Percentiles rank a stretch among this genome's conserved stretches.
phyloP scores from a whole-genome alignment of 2,329 filamentous ascomycete genomes.

The Aspergillus alliaceus region DNA sequence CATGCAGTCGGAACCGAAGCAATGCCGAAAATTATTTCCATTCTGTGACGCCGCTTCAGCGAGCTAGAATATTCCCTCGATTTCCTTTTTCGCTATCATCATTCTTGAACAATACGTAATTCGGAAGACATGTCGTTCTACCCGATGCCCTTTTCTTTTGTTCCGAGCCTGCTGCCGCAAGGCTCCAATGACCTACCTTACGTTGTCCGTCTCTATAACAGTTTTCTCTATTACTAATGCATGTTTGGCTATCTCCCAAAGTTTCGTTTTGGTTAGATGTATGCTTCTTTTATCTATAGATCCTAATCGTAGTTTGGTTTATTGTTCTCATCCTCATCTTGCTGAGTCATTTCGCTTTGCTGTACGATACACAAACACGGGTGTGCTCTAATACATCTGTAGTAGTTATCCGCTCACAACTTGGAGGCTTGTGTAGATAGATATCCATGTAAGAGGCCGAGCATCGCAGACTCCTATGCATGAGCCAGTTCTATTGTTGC shows the following conservation, averaged over 20 bases:
- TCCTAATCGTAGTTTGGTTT: too few relatives aligned
- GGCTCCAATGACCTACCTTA: background rate
- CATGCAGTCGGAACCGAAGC: constrained; percentile 17
- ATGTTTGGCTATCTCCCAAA: background rate
- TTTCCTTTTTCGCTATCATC: constrained; percentile 1
- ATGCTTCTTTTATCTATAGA: too few relatives aligned
- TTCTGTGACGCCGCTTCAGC: constrained; percentile 19
- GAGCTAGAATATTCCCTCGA: constrained; percentile 16
- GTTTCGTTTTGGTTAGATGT: background rate
- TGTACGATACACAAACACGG: too few relatives aligned
- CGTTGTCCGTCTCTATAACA: background rate
- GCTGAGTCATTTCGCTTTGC: too few relatives aligned
- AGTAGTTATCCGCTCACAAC: too few relatives aligned
- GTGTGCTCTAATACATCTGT: too few relatives aligned
- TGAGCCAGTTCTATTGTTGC: too few relatives aligned
- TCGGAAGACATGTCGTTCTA: background rate
- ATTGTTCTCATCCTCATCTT: too few relatives aligned
- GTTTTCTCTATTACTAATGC: background rate
- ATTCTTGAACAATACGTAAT: background rate
- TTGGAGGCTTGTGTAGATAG: too few relatives aligned
- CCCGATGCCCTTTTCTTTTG: background rate
- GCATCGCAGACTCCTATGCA: too few relatives aligned
- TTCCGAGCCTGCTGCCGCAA: background rate
- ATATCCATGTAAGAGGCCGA: too few relatives aligned
- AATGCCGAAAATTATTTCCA: constrained; percentile 9